A percentile compares a stretch with the other conserved stretches of the same genome.
phyloP scores from a whole-genome alignment of 495 filamentous ascomycete genomes.

The Cercophora sp. region DNA sequence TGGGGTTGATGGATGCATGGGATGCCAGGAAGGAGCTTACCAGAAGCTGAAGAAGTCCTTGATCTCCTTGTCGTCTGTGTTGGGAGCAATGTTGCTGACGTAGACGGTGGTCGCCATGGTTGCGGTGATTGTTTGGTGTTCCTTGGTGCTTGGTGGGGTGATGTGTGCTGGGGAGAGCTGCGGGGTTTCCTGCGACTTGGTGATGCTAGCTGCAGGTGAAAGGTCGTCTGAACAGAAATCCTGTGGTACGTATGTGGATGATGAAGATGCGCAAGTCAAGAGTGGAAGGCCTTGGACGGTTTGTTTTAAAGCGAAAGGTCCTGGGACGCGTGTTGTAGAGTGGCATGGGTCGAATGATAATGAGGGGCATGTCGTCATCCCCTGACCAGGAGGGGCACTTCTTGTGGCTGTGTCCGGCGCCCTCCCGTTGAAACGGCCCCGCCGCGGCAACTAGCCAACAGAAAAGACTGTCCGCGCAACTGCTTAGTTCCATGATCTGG shows the following conservation, averaged over 20 bases:
- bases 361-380: slow-evolving; percentile 30
- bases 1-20: not conserved
- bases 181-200: not conserved
- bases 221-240: no score
- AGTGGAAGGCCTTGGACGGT: not conserved
- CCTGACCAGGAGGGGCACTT: slow-evolving; percentile 13
- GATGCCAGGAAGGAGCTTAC: slow-evolving; percentile 45
- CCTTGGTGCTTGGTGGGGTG: slow-evolving; percentile 8
- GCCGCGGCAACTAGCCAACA: not conserved
- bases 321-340: slow-evolving; percentile 14
- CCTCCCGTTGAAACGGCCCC: not conserved
- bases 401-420: slow-evolving; percentile 19
- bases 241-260: no score
- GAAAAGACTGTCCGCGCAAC: not conserved
- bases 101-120: slow-evolving; percentile 37
- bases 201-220: no score
- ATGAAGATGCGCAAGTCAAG: not conserved
- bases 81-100: slow-evolving; percentile 75
- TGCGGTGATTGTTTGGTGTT: no score
- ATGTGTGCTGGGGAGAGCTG: slow-evolving; percentile 10
- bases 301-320: slow-evolving; percentile 1
- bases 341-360: slow-evolving; percentile 2
- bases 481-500: not conserved
- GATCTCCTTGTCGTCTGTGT: slow-evolving; percentile 84
- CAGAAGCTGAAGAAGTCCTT: slow-evolving; percentile 99